Evolutionary conservation across 2,329 filamentous ascomycete species (phyloP), one percentile per base, ranked within the genome.

Genomic region (Claviceps sp.): DNA sequence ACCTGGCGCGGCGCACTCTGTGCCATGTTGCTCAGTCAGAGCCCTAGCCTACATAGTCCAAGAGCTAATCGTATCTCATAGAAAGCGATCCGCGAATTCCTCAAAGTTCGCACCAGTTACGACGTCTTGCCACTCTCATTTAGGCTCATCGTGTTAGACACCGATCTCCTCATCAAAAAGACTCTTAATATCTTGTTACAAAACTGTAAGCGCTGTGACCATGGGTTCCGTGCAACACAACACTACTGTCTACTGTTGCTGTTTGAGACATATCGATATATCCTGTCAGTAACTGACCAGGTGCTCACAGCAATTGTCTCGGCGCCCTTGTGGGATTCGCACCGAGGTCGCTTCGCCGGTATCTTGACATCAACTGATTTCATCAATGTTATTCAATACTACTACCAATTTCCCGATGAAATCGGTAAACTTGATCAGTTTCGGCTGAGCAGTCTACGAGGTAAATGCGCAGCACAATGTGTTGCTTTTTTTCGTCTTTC

Each of bases 301-400:
- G 19, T 22, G 16, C 19, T 10, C 4, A 39, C 26, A 97, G 91
- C 88, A 64, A 98, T 98, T 65, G 93, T 98, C 52, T 98, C 93
- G 34, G 93, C 93, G 50, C 93, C 93, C 49, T 74, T 98, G 58
- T 98, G 93, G 93, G 90, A 98, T 68, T 96, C 91, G 26, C 85
- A 87, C 58, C 87, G 84, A 4, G 95, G 90, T 26, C 89, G 86
- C 39, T 98, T 97, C 68, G 93, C 91, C 42, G 93, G 93, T 41
- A 80, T 98, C 48, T 77, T 98, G 58, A 98, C 93, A 30, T 93
- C 89, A 56, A 95, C 89, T 55, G 93, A 98, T 70, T 98, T 93
- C 68, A 94, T 98, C 71, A 98, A 98, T 64, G 85, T 98, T 53
- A 95, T 98, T 42, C 91, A 97, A 67, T 98, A 98, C 70, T 97